Evolutionary conservation across 2,329 filamentous ascomycete species (phyloP).

Genomic region (Coniochaeta prunicola): DNA sequence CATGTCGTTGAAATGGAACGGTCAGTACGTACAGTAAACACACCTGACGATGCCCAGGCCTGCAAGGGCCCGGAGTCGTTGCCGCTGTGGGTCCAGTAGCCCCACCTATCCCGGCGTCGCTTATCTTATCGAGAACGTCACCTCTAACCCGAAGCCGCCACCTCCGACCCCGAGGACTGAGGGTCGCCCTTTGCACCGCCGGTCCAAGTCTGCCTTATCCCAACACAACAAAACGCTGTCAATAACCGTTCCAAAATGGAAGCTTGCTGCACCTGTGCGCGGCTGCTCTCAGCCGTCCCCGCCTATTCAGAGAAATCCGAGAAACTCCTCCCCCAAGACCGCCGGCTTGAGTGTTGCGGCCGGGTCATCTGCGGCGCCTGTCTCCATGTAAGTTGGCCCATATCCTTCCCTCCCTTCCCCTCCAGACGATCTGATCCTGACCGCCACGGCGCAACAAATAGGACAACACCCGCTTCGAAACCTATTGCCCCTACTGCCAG

Average conservation of each 20-base stretch:
- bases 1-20: neutral
- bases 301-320: slow-evolving; percentile 44
- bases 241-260: slow-evolving; percentile 16
- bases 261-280: slow-evolving; percentile 66
- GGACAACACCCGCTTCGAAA: slow-evolving; percentile 60
- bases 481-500: slow-evolving; percentile 70
- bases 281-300: slow-evolving; percentile 47
- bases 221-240: too few relatives aligned
- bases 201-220: too few relatives aligned
- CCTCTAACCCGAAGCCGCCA: neutral
- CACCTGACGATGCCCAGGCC: neutral
- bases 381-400: slow-evolving; percentile 44
- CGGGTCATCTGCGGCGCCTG: slow-evolving; percentile 67
- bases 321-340: slow-evolving; percentile 53
- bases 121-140: slow-evolving; percentile 4
- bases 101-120: neutral
- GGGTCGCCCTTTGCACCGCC: too few relatives aligned
- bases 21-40: neutral
- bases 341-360: slow-evolving; percentile 60
- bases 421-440: neutral
- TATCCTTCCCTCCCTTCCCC: neutral
- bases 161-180: neutral
- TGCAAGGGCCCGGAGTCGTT: too few relatives aligned
- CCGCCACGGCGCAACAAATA: too few relatives aligned
- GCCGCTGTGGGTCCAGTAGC: neutral